Evolutionary conservation across 495 filamentous ascomycete species (phyloP).

Genomic region (Cetradonia linearis): DNA sequence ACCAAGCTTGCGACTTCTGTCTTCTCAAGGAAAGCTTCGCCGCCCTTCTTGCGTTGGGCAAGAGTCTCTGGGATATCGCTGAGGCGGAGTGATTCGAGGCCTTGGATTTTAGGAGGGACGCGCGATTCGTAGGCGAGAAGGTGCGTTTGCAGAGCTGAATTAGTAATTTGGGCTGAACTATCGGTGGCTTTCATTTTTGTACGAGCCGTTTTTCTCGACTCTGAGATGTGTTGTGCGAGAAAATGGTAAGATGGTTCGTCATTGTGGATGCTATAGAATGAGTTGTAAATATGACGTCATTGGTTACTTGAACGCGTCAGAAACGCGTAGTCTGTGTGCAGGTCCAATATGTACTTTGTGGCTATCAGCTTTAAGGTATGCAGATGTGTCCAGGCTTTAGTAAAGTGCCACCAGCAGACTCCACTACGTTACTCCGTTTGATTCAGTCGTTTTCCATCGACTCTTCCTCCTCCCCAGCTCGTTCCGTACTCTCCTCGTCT

Average conservation of each 20-base stretch:
- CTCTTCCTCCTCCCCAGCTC: not conserved
- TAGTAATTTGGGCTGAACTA: not conserved
- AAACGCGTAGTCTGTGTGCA: too few species aligned
- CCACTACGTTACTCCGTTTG: too few species aligned
- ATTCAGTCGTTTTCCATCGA: not conserved
- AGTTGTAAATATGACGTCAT: constrained; percentile 3
- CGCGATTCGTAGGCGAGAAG: constrained; percentile 7
- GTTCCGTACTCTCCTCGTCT: constrained; percentile 1
- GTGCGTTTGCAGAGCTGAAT: not conserved
- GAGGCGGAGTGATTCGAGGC: constrained; percentile 16
- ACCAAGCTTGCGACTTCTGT: constrained; percentile 25
- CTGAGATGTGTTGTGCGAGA: not conserved
- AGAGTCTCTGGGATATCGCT: constrained; percentile 14
- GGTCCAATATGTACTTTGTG: too few species aligned
- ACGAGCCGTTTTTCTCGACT: constrained; percentile 6
- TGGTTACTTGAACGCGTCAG: not conserved
- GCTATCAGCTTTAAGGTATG: too few species aligned
- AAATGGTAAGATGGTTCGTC: not conserved
- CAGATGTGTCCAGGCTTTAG: too few species aligned
- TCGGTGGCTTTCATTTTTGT: constrained; percentile 8
- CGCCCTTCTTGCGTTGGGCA: constrained; percentile 14
- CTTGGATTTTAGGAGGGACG: constrained; percentile 12
- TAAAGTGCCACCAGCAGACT: too few species aligned
- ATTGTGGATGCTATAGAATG: not conserved
- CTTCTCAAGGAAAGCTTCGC: constrained; percentile 24